Evolutionary conservation across 2,329 filamentous ascomycete species (phyloP).

Genomic region (Herpotrichia juniperi): DNA sequence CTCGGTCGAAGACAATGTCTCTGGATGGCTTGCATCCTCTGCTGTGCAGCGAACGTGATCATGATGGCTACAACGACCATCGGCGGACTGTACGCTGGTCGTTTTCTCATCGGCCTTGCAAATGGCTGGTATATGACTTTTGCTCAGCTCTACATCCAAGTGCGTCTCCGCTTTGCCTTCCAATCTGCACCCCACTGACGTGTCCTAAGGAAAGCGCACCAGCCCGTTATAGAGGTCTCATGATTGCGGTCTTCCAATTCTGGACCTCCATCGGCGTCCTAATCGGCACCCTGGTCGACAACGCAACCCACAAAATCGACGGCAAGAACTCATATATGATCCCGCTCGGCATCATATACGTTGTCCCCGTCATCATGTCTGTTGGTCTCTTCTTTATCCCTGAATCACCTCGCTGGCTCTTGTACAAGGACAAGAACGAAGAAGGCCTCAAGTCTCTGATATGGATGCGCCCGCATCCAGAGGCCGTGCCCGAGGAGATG

Average conservation of each 20-base stretch:
- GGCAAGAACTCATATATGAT: slow-evolving; percentile 51
- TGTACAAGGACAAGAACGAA: slow-evolving; percentile 36
- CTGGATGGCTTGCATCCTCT: slow-evolving; percentile 55
- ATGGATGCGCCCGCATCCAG: slow-evolving; percentile 41
- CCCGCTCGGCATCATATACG: slow-evolving; percentile 60
- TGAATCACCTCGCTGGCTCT: slow-evolving; percentile 39
- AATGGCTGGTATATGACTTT: slow-evolving; percentile 65
- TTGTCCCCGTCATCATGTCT: slow-evolving; percentile 51
- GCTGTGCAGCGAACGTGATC: slow-evolving; percentile 59
- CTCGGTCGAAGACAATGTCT: slow-evolving; percentile 55
- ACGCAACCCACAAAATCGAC: slow-evolving; percentile 48
- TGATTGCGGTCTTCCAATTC: slow-evolving; percentile 56
- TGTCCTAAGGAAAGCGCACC: slow-evolving; percentile 55
- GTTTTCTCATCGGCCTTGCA: slow-evolving; percentile 61
- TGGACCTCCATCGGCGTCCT: slow-evolving; percentile 54
- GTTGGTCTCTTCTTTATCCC: slow-evolving; percentile 43
- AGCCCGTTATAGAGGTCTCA: slow-evolving; percentile 57
- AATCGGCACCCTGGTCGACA: slow-evolving; percentile 59
- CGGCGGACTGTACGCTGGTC: slow-evolving; percentile 60
- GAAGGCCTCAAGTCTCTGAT: slow-evolving; percentile 47
- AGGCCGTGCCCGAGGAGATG: slow-evolving; percentile 45
- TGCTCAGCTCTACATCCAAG: slow-evolving; percentile 53
- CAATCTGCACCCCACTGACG: not conserved
- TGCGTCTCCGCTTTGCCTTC: not conserved
- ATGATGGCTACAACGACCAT: slow-evolving; percentile 64